Conservation (phyloP, 306 rosid genomes). For the Pterocarpus macrocarpus region DNA sequence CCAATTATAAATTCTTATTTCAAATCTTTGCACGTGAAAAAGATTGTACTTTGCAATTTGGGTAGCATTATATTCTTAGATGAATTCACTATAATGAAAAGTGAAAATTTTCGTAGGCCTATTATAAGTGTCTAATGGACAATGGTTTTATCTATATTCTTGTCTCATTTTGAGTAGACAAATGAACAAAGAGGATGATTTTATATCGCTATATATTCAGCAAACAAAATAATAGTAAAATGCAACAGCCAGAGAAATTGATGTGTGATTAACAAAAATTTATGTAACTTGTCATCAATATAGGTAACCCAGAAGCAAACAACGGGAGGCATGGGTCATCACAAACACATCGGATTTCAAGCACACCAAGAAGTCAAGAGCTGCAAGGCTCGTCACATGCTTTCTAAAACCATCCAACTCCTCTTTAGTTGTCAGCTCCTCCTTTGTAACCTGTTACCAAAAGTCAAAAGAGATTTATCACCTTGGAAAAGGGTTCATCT, state of each 20-base stretch:
- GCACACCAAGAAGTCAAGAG: conserved; percentile 97
- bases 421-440: conserved; percentile 88
- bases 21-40: no score
- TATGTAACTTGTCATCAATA: conserved; percentile 59
- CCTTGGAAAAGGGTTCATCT: not conserved
- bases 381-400: conserved; percentile 98
- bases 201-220: no score
- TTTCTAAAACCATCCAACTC: conserved; percentile 90
- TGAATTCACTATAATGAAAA: not conserved
- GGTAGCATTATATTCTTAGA: not conserved
- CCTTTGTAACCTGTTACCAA: conserved; percentile 81
- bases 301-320: conserved; percentile 64
- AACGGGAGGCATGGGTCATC: conserved; percentile 11
- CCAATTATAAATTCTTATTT: no score
- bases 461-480: conserved; percentile 18
- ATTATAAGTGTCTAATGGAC: not conserved
- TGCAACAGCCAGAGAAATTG: not conserved
- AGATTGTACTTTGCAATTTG: not conserved
- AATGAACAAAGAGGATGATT: not conserved
- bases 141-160: not conserved
- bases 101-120: not conserved
- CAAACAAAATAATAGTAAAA: not conserved
- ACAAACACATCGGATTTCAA: conserved; percentile 97
- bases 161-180: not conserved
- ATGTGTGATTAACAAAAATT: no score